phyloP scores from a whole-genome alignment of 1,284 basidiomycete genomes.

The Chalciporus piperatoides region DNA sequence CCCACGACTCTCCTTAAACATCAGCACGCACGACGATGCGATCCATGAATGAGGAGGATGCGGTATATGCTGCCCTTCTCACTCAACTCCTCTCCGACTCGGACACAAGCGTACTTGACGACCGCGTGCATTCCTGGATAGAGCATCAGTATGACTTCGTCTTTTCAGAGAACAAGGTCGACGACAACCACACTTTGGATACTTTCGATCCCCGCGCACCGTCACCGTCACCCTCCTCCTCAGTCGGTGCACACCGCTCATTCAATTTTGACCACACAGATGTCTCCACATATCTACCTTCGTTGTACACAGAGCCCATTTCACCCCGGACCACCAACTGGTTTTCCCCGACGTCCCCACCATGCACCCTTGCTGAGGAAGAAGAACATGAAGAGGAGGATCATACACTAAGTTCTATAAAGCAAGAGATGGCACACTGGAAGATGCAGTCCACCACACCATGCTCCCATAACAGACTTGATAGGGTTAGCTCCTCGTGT shows the following conservation, averaged over 20 bases:
- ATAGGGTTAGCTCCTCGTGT: constrained; percentile 22
- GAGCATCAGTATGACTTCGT: constrained; percentile 36
- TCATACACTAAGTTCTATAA: constrained; percentile 30
- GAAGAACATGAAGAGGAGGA: constrained; percentile 20
- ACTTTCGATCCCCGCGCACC: constrained; percentile 17
- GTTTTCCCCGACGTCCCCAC: background rate
- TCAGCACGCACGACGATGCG: constrained; percentile 8
- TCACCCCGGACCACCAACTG: constrained; percentile 8
- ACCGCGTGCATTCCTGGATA: constrained; percentile 33
- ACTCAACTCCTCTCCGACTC: constrained; percentile 27
- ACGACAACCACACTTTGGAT: background rate
- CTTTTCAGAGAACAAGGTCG: constrained; percentile 21
- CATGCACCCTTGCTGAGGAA: constrained; percentile 22
- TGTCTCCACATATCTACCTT: constrained; percentile 30
- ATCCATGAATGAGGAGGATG: constrained; percentile 30
- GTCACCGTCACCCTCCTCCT: constrained; percentile 31
- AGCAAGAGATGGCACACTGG: constrained; percentile 33
- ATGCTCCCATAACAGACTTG: constrained; percentile 2
- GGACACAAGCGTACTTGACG: constrained; percentile 21
- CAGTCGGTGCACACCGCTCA: constrained; percentile 26
- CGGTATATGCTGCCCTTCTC: constrained; percentile 28
- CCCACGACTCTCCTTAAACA: background rate
- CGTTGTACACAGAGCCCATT: constrained; percentile 18
- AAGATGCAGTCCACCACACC: constrained; percentile 9
- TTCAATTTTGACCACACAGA: constrained; percentile 29